A percentile compares a stretch with the other conserved stretches of the same genome.
Evolutionary conservation across 2,329 filamentous ascomycete genomes (phyloP).

Genomic region (Xylaria arbuscula): DNA sequence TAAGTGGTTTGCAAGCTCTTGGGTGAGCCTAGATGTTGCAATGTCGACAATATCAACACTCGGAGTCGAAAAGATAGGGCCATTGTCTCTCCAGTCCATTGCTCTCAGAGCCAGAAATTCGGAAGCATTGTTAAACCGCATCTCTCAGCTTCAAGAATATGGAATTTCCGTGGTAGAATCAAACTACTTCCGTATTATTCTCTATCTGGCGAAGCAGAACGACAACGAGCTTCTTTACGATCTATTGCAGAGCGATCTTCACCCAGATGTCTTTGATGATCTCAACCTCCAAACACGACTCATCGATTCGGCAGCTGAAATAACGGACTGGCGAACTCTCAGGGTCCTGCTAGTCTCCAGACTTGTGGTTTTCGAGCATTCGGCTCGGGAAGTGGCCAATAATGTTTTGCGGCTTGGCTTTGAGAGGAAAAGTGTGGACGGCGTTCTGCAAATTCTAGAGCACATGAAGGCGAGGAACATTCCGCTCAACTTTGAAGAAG

Average conservation of each 20-base stretch:
- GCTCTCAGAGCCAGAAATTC: constrained; percentile 71
- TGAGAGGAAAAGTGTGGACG: constrained; percentile 43
- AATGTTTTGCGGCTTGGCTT: constrained; percentile 49
- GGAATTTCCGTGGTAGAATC: constrained; percentile 72
- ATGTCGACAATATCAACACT: constrained; percentile 75
- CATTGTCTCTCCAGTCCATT: constrained; percentile 80
- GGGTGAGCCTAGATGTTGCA: constrained; percentile 77
- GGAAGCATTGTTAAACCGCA: constrained; percentile 65
- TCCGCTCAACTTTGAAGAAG: constrained; percentile 48
- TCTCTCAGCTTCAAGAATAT: constrained; percentile 69
- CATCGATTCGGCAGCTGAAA: constrained; percentile 49
- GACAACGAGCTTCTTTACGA: constrained; percentile 62
- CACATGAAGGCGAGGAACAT: constrained; percentile 53
- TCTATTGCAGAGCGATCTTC: constrained; percentile 62
- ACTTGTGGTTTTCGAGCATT: constrained; percentile 49
- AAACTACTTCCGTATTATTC: constrained; percentile 73
- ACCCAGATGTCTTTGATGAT: constrained; percentile 67
- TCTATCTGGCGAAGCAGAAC: constrained; percentile 69
- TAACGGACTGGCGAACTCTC: constrained; percentile 56
- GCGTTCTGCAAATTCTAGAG: constrained; percentile 51
- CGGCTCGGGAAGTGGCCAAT: constrained; percentile 50
- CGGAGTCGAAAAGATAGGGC: constrained; percentile 77
- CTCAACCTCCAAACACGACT: constrained; percentile 55
- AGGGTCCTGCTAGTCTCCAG: constrained; percentile 59
- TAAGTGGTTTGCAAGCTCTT: constrained; percentile 79